These are phyloP conservation scores for Periglandula ipomoeae DNA, from an alignment of 2,329 filamentous ascomycete genomes.

Conservation along the genomic window DNA sequence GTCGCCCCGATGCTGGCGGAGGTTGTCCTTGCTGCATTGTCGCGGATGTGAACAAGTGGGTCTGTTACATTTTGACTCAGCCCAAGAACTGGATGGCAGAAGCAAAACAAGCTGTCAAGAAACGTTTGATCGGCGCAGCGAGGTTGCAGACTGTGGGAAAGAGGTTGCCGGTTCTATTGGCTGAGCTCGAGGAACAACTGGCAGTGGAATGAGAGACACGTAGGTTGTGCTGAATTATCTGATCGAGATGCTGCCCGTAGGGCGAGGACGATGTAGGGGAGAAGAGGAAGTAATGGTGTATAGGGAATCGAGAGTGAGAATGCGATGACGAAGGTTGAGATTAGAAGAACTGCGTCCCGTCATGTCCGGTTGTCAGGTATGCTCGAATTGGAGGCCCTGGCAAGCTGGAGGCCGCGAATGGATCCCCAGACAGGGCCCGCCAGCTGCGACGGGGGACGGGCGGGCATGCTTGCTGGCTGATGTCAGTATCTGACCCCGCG, in stretches of 20 bases:
- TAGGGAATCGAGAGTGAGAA: neutral
- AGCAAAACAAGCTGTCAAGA: neutral
- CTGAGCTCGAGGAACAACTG: neutral
- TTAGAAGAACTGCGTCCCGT: neutral
- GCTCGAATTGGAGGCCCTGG: no score
- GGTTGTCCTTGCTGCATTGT: slow-evolving; percentile 37
- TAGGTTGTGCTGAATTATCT: no score
- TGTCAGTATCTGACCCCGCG: neutral
- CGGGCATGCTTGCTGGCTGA: neutral
- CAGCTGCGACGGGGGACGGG: no score
- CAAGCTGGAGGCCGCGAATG: neutral
- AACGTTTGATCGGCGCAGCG: neutral
- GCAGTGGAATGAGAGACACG: no score
- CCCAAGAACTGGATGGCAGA: neutral
- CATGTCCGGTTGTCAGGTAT: neutral
- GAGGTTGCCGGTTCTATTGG: neutral
- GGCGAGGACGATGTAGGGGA: no score
- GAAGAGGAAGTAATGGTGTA: neutral
- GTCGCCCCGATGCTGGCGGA: slow-evolving; percentile 19
- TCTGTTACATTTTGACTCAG: slow-evolving; percentile 35
- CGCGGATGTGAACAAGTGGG: slow-evolving; percentile 15
- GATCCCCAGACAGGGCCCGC: no score
- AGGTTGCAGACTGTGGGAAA: neutral
- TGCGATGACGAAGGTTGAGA: neutral
- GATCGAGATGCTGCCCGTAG: no score